Base-by-base conservation (phyloP, 2,329 filamentous ascomycete species). In the Hypoxylon sp. region DNA sequence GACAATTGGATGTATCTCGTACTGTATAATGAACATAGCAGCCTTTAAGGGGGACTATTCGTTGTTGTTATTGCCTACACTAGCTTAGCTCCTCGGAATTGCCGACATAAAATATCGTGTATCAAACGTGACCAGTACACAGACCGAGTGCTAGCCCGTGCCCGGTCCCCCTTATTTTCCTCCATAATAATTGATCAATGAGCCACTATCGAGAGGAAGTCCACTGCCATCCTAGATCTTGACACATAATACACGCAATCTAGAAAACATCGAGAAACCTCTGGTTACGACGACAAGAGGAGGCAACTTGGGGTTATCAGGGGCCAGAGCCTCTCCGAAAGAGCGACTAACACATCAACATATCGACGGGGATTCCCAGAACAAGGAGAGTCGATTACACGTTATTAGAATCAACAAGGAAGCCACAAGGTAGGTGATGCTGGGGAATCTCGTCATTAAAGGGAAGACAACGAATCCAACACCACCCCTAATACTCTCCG, bases 101-200 rank as follows among this genome's bases (percentile, higher is more conserved):
- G n/a, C 49, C 20, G 17, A 13, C 29, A 43, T 29, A 17, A 24
- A 17, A 27, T 41, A 38, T 43, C 35, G 11, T 31, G 45, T 47
- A 42, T n/a, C n/a, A n/a, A n/a, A 61, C 26, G 55, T 48, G 50
- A 58, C 29, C 24, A 40, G 20, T 23, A 48, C n/a, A n/a, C n/a
- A n/a, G n/a, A n/a, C n/a, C n/a, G n/a, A n/a, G n/a, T n/a, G n/a
- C n/a, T n/a, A n/a, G n/a, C n/a, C n/a, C n/a, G n/a, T n/a, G n/a
- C n/a, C n/a, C n/a, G n/a, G n/a, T n/a, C n/a, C n/a, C n/a, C n/a
- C n/a, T n/a, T n/a, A n/a, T n/a, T n/a, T n/a, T n/a, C n/a, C n/a
- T n/a, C n/a, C n/a, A n/a, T n/a, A n/a, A n/a, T 26, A 54, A 42
- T 55, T 41, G 20, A 23, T 18, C 24, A 42, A 35, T 46, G 23